A percentile compares a stretch with the other conserved stretches of the same genome.
Evolutionary conservation across 2,329 filamentous ascomycete species (phyloP).

Genomic region (Fusarium sp.): DNA sequence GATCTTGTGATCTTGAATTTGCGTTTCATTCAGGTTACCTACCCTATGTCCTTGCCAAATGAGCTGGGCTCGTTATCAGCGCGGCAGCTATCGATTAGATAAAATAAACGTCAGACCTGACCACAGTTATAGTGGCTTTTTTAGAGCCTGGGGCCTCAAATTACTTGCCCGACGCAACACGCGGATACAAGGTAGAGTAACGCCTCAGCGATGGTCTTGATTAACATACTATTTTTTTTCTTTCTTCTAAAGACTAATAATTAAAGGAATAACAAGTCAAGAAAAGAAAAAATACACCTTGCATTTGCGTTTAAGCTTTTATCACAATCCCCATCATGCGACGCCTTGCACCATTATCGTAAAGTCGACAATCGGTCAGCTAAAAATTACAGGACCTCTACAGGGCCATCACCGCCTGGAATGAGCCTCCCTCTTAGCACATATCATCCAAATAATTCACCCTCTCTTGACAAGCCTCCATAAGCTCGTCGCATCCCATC

Average conservation of each 20-base stretch:
- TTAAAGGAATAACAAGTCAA: no score
- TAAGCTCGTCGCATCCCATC: neutral
- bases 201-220: neutral
- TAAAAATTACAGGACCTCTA: neutral
- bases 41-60: neutral
- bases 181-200: neutral
- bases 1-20: neutral
- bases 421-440: neutral
- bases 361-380: neutral
- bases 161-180: neutral
- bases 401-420: neutral
- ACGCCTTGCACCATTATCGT: neutral
- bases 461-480: neutral
- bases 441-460: neutral
- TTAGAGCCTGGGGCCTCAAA: no score
- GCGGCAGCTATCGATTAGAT: neutral
- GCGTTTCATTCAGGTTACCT: neutral
- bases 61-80: no score
- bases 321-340: neutral
- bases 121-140: no score
- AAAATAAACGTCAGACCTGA: neutral
- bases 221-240: no score
- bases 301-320: neutral
- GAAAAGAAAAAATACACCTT: neutral
- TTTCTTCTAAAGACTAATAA: no score